Evolutionary conservation across 1,139 yeast species (phyloP).

Genomic region (Suhomyces wounanorum): DNA sequence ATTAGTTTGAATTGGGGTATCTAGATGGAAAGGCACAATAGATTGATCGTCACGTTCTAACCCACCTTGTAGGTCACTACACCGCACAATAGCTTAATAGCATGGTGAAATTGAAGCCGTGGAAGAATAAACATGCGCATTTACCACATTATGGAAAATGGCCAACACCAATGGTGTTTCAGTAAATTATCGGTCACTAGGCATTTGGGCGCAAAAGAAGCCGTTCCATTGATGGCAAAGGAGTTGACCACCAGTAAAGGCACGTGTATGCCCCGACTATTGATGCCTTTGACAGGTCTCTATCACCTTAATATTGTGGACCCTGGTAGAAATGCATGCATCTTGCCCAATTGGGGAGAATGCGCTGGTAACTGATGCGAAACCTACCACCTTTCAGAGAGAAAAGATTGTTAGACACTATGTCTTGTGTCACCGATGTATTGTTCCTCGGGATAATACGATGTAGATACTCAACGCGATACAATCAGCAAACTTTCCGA

Average conservation of each 20-base stretch:
- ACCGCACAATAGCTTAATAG: too few species aligned
- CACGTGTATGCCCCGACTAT: constrained; percentile 1
- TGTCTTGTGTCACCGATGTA: not conserved
- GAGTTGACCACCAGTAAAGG: not conserved
- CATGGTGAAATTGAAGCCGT: too few species aligned
- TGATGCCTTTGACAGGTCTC: not conserved
- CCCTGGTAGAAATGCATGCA: not conserved
- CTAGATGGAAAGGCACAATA: too few species aligned
- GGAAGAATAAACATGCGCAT: too few species aligned
- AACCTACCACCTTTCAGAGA: too few species aligned
- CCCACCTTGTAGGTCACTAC: too few species aligned
- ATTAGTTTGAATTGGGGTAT: too few species aligned
- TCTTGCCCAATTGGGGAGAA: not conserved
- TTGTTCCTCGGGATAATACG: not conserved
- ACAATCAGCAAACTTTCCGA: not conserved
- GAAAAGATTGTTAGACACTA: not conserved
- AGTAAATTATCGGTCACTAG: too few species aligned
- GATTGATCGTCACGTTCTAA: too few species aligned
- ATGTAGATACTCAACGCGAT: not conserved
- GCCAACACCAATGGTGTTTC: too few species aligned
- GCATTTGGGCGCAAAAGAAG: not conserved
- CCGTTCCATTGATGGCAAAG: not conserved
- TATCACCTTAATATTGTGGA: not conserved
- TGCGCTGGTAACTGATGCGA: not conserved
- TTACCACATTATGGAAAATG: too few species aligned